Conservation (phyloP, 768 basidiomycete species). For the Plicaturopsis crispa region DNA sequence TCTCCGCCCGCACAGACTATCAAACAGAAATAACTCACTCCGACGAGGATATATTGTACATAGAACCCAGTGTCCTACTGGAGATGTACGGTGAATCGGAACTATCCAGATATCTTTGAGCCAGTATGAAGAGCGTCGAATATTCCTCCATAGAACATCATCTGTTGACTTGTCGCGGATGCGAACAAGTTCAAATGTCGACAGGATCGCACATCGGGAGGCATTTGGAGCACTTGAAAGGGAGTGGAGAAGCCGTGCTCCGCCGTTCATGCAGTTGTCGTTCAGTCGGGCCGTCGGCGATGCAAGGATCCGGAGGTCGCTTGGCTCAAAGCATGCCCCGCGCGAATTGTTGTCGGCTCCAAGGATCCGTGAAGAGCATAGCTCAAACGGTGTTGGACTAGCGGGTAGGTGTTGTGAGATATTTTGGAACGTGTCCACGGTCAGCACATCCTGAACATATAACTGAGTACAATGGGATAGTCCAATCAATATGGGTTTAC, state of each 20-base stretch:
- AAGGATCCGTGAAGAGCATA: not conserved
- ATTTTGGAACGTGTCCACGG: not conserved
- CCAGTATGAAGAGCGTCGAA: slow-evolving; percentile 18
- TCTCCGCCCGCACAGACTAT: slow-evolving; percentile 17
- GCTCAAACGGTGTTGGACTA: not conserved
- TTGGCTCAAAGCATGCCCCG: slow-evolving; percentile 3
- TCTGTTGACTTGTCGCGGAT: not conserved
- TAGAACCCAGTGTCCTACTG: slow-evolving; percentile 25
- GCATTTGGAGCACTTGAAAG: not conserved
- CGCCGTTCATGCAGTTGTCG: slow-evolving; percentile 9
- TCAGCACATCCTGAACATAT: not conserved
- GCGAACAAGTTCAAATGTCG: slow-evolving; percentile 7
- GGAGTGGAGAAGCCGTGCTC: slow-evolving; percentile 7
- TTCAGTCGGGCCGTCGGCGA: slow-evolving; percentile 7
- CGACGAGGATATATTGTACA: slow-evolving; percentile 11
- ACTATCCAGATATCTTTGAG: slow-evolving; percentile 24
- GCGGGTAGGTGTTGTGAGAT: not conserved
- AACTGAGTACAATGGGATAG: no score
- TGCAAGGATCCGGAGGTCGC: slow-evolving; percentile 8
- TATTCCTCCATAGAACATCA: slow-evolving; percentile 2
- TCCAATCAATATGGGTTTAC: no score
- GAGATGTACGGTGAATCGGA: slow-evolving; percentile 22
- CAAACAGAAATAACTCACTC: slow-evolving; percentile 19
- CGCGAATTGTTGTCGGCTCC: not conserved
- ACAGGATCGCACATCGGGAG: slow-evolving; percentile 6